Base-by-base conservation (phyloP, 2,329 filamentous ascomycete genomes). In the Fusarium abutilonis region DNA sequence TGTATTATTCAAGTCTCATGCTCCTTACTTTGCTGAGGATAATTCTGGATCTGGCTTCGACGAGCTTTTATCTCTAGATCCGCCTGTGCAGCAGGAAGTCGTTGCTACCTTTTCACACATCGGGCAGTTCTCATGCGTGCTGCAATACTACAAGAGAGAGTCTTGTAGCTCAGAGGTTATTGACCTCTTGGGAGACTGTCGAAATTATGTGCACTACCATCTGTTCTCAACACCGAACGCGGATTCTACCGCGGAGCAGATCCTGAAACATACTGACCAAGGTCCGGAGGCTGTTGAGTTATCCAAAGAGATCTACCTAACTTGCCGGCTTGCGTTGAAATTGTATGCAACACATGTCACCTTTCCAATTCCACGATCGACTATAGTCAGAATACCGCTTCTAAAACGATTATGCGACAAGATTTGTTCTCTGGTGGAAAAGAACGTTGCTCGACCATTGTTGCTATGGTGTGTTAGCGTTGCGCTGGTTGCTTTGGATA, bases 351-450 rank as follows among this genome's bases (percentile, higher is more conserved):
- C 34, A 8, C 53, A 56, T 15, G 41, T 41, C 31, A 56, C 53
- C 9, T 56, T 51, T 28, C 53, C 53, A 3, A 56, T 56, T 36
- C 53, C 53, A 5, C 46, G 53, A 14, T 56, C 53, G 39, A 51
- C 53, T 15, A 31, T 56, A 13, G 46, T 56, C 23, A 44, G 53
- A 46, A 46, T 23, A 2, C 46, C 26, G 19, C 46, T 51, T 31
- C 19, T 56, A 13, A 28, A 51, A 38, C 19, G 13, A 4, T 28
- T 56, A 11, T 41, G 46, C 19, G 40, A 40, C 39, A 45, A 36
- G 19, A 23, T 56, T 35, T 3, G 13, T 11, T 31, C 13, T 31
- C 10, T 31, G 29, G 29, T 9, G 6, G 13, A 31, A 11, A 31
- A 31, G 29, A 31, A 3, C 29, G 11, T 13, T 2, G 10, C 29